Percentiles rank a stretch among this genome's conserved stretches.
These are phyloP conservation scores for Cryptococcus wingfieldii DNA, from an alignment of 1,284 basidiomycete genomes.

Conservation along the genomic window DNA sequence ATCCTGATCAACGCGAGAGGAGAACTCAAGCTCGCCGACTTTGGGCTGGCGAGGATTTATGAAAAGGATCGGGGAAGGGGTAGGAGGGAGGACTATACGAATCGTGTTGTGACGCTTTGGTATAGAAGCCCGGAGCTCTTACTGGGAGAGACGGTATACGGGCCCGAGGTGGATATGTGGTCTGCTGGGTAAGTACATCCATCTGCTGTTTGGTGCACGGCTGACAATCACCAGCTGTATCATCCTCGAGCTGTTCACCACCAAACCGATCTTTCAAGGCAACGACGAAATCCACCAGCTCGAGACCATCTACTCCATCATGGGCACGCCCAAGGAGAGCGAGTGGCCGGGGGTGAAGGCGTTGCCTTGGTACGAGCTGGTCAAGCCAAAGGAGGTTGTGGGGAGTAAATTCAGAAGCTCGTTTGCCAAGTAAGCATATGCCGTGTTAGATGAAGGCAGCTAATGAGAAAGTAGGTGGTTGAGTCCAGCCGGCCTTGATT, in stretches of 20 bases:
- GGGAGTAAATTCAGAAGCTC: conserved; percentile 69
- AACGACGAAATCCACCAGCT: conserved; percentile 96
- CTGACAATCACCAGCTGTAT: conserved; percentile 65
- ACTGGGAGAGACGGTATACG: conserved; percentile 94
- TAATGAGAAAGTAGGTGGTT: conserved; percentile 59
- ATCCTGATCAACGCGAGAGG: conserved; percentile 91
- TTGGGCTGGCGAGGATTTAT: conserved; percentile 96
- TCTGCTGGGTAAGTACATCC: conserved; percentile 75
- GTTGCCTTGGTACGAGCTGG: conserved; percentile 97
- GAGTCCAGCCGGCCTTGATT: conserved; percentile 72
- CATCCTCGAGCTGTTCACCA: conserved; percentile 94
- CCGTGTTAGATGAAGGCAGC: neutral
- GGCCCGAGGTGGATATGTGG: conserved; percentile 99
- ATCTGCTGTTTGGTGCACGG: neutral
- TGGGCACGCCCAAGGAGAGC: conserved; percentile 81
- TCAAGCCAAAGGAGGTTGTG: conserved; percentile 70
- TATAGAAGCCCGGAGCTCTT: conserved; percentile 95
- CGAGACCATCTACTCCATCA: conserved; percentile 80
- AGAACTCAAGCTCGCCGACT: conserved; percentile 93
- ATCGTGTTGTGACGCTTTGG: conserved; percentile 98
- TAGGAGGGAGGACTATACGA: conserved; percentile 87
- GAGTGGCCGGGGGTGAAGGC: conserved; percentile 77
- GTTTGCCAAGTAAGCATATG: conserved; percentile 64
- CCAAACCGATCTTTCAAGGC: conserved; percentile 92
- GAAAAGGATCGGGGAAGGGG: conserved; percentile 61